These are phyloP conservation scores for Mortierella alpina DNA, from an alignment of 192 early-diverging fungal species.

Conservation along the genomic window DNA sequence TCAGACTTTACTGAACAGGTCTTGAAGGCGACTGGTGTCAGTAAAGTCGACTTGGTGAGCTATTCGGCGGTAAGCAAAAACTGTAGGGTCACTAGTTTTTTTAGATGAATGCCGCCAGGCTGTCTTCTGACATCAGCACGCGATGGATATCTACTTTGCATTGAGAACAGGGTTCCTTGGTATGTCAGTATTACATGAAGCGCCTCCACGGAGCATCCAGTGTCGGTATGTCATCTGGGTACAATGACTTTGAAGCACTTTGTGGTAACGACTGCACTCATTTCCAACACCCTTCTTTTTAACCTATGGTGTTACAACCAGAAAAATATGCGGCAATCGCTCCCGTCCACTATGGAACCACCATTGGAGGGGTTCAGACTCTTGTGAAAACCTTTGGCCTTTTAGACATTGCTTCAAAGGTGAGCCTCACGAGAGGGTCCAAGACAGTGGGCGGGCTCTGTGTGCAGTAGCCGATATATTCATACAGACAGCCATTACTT, in stretches of 20 bases:
- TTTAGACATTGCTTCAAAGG: no score
- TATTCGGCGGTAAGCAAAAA: not conserved
- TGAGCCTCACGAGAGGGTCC: no score
- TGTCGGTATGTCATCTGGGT: not conserved
- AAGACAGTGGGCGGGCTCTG: no score
- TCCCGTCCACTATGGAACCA: not conserved
- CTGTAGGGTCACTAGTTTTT: no score
- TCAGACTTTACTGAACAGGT: slow-evolving; percentile 7
- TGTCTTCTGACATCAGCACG: no score
- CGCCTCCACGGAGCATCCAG: slow-evolving; percentile 5
- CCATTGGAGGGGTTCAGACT: not conserved
- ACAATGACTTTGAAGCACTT: not conserved
- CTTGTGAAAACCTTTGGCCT: not conserved
- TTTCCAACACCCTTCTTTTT: not conserved
- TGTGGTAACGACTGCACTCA: no score
- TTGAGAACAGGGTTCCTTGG: not conserved
- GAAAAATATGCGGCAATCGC: not conserved
- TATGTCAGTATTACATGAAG: slow-evolving; percentile 12
- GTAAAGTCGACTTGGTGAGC: slow-evolving; percentile 7
- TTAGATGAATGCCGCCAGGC: no score
- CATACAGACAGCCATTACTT: no score
- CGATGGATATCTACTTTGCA: no score
- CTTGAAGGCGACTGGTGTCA: not conserved
- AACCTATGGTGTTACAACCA: not conserved
- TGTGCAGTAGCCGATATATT: no score